Percentiles rank a stretch among this genome's conserved stretches.
Evolutionary conservation across 257 asterid genomes (phyloP).

Genomic region (Solanum okadae): DNA sequence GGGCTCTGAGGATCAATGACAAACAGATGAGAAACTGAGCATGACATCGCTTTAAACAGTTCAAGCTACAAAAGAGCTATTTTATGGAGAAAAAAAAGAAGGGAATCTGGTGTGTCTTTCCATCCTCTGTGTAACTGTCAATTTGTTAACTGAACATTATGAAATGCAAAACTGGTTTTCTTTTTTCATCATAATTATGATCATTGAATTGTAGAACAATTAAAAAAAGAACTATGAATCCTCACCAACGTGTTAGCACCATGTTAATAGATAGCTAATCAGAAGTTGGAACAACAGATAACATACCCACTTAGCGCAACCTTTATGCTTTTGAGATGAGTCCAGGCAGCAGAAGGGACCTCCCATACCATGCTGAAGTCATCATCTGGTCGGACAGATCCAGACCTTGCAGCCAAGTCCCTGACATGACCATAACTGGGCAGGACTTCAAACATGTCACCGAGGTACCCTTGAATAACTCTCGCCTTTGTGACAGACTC

Average conservation of each 20-base stretch:
- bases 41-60: background rate
- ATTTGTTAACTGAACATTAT: background rate
- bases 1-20: constrained; percentile 54
- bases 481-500: constrained; percentile 87
- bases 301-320: constrained; percentile 86
- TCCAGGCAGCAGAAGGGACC: constrained; percentile 94
- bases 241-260: background rate
- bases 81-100: background rate
- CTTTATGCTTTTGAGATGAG: constrained; percentile 86
- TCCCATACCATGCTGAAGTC: constrained; percentile 99
- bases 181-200: background rate
- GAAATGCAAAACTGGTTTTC: background rate
- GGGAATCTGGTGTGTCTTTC: background rate
- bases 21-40: constrained; percentile 17
- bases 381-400: constrained; percentile 93
- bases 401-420: constrained; percentile 96
- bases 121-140: background rate
- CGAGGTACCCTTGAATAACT: constrained; percentile 93
- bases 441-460: constrained; percentile 84
- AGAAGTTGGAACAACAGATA: constrained; percentile 3
- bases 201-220: background rate
- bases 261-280: background rate
- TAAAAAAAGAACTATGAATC: background rate
- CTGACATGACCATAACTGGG: constrained; percentile 96
- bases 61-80: background rate